Base-by-base conservation (phyloP, 495 filamentous ascomycete species). In the Lophiotrema nucula region DNA sequence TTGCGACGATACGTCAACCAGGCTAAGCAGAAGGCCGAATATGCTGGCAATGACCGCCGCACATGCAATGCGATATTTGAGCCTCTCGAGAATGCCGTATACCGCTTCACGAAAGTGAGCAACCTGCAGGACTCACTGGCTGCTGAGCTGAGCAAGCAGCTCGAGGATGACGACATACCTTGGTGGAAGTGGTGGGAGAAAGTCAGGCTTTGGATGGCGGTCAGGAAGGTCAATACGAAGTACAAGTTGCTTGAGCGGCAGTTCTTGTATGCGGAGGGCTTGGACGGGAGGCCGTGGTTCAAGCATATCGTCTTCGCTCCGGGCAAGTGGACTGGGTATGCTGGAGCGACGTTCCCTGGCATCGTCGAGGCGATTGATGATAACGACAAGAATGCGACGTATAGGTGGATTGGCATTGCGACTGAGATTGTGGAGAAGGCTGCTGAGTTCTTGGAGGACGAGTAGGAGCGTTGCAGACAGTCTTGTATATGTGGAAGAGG, bases 311-410 rank as follows among this genome's bases (percentile, higher is more conserved):
- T 87, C 23, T 87, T 86, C 69, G 84, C 83, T 4, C 82, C 84
- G n/a, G 84, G 90, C 1, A 64, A 90, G 37, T 96, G 90, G 90
- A 95, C 89, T 0, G 90, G 90, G 5, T 96, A 96, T 72, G 75
- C 89, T 0, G 90, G 90, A 1, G 87, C 80, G 28, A 86, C 82
- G 11, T 87, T 81, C 62, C 83, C 83, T 2, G 81, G 83, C 11
- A 53, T 87, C 21, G 77, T 83, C 10, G 83, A 87, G 71, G 79
- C 77, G 48, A 71, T 87, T 46, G 81, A 84, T 12, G 77, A 72
- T 26, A 72, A 72, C 6, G 78, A 86, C 72, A 42, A 27, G 47
- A 62, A 56, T 3, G 66, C 46, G 10, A 53, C 71, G 15, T 41
- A 54, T 22, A 71, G 55, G 50, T 75, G 73, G 73, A 58, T 59